Percentiles rank a stretch among this genome's conserved stretches.
These are phyloP conservation scores for Starmerella sirachaensis DNA, from an alignment of 805 yeast species.

Conservation along the genomic window DNA sequence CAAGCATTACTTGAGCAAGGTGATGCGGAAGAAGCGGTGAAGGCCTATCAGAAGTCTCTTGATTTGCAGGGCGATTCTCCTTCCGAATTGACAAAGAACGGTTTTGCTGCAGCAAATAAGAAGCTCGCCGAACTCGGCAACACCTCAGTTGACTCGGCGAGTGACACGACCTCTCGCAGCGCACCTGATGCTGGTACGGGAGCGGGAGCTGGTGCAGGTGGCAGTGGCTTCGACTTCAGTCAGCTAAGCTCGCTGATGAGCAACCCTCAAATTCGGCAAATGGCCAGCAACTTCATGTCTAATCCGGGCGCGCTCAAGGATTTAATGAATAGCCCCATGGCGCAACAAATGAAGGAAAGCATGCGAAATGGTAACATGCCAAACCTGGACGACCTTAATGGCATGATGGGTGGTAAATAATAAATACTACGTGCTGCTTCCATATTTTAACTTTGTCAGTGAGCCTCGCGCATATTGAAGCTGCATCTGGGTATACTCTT, in stretches of 20 bases:
- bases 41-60: slow-evolving; percentile 80
- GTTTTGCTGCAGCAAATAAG: slow-evolving; percentile 84
- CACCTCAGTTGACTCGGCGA: slow-evolving; percentile 19
- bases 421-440: background rate
- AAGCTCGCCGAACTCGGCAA: slow-evolving; percentile 79
- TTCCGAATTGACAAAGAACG: slow-evolving; percentile 81
- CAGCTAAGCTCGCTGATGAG: slow-evolving; percentile 57
- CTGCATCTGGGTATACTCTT: slow-evolving; percentile 15
- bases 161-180: slow-evolving; percentile 1
- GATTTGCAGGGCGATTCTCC: slow-evolving; percentile 77
- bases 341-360: slow-evolving; percentile 72
- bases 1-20: slow-evolving; percentile 89
- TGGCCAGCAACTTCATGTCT: slow-evolving; percentile 78
- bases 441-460: slow-evolving; percentile 15
- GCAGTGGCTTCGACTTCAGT: slow-evolving; percentile 43
- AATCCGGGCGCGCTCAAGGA: slow-evolving; percentile 66
- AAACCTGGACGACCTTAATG: slow-evolving; percentile 39
- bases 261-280: slow-evolving; percentile 86
- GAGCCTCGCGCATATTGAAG: slow-evolving; percentile 20
- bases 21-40: slow-evolving; percentile 78
- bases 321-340: slow-evolving; percentile 67
- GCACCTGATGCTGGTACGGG: slow-evolving; percentile 3
- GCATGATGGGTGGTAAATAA: slow-evolving; percentile 38
- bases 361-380: slow-evolving; percentile 53
- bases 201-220: slow-evolving; percentile 10